Evolutionary conservation across 495 filamentous ascomycete species (phyloP), one percentile per base, ranked within the genome.

Genomic region (Hypoxylon perforatum): DNA sequence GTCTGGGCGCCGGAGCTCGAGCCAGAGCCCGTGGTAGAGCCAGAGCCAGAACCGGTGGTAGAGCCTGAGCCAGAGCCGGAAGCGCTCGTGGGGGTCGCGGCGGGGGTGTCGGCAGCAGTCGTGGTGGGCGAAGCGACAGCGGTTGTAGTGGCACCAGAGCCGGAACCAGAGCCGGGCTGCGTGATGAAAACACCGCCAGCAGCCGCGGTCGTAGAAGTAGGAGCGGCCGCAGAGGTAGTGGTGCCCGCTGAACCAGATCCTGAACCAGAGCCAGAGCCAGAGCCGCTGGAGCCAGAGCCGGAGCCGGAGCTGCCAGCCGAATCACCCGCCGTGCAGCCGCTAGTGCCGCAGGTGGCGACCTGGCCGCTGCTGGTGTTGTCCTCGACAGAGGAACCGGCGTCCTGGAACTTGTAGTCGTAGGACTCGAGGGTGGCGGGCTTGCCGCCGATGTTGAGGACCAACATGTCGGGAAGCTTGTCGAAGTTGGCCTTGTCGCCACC

Each of bases 381-480:
- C 57, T 84, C 80, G 11, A 89, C 77, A 4, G 83, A 86, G 18
- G 73, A 54, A 22, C 88, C 88, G 6, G 87, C 82, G 66, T 86
- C 75, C 30, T 81, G 82, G 75, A 82, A 90, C 23, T 72, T 57
- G 67, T 86, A 74, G 54, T 89, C 80, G 2, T 45, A 57, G 23
- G 61, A 50, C 28, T 85, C 84, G 0, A 39, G 0, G 0, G 84
- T 90, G 18, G 72, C 75, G 75, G 89, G 91, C 54, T 81, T 80
- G 18, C 77, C 77, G 50, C 77, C 80, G 58, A 92, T 82, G 81
- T 97, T 96, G 69, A 91, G 88, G 15, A 89, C 84, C 46, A 96
- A 87, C 90, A 97, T 91, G 56, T 88, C 80, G 1, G 94, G 94
- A 18, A 93, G 89, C 23, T 75, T 78, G 63, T 84, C 79, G 64